A percentile compares a stretch with the other conserved stretches of the same genome.
phyloP scores from a whole-genome alignment of 2,329 filamentous ascomycete genomes.

The Fusarium sarcochroum region DNA sequence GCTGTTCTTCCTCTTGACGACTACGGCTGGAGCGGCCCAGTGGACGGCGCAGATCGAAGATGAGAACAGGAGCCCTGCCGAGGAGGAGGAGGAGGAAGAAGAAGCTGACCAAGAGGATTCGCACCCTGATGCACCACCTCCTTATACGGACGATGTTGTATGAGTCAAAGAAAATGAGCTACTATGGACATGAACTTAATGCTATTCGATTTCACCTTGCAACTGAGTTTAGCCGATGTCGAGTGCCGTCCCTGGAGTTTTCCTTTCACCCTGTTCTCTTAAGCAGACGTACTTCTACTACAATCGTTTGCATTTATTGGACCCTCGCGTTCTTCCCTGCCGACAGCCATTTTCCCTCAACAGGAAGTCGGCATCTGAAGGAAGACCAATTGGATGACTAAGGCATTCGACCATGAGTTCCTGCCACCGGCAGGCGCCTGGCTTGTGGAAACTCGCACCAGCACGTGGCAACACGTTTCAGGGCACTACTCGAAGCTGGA shows the following conservation, averaged over 20 bases:
- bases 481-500: background rate
- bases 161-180: conserved; percentile 12
- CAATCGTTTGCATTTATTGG: too few species aligned
- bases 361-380: background rate
- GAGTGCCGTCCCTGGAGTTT: background rate
- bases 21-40: conserved; percentile 84
- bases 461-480: background rate
- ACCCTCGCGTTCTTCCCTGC: background rate
- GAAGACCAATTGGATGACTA: conserved; percentile 1
- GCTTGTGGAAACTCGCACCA: conserved; percentile 1
- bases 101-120: conserved; percentile 28
- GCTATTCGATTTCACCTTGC: background rate
- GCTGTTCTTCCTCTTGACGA: conserved; percentile 95
- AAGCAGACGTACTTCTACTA: background rate
- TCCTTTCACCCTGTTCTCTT: background rate
- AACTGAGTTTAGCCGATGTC: background rate
- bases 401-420: background rate
- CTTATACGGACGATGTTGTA: conserved; percentile 50
- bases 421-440: background rate
- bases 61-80: conserved; percentile 53
- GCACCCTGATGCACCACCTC: conserved; percentile 44
- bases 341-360: background rate
- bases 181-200: background rate
- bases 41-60: conserved; percentile 88
- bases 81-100: conserved; percentile 20